Evolutionary conservation across 208 protist species (phyloP).

Genomic region (Chromosphaera perkinsii): DNA sequence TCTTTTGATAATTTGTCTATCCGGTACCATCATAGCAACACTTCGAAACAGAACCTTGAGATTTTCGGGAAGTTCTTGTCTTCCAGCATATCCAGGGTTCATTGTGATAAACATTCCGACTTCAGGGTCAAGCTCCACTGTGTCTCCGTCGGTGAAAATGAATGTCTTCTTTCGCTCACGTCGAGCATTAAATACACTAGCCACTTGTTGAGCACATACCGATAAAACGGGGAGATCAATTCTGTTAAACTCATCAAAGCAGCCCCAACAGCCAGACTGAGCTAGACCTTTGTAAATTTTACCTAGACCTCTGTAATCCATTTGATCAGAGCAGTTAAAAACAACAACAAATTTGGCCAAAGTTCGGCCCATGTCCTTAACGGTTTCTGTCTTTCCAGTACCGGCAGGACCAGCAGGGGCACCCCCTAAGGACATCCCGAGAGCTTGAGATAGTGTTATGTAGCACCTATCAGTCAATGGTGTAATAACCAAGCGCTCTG

Average conservation of each 20-base stretch:
- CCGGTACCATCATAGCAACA: constrained; percentile 80
- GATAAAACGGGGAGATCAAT: constrained; percentile 70
- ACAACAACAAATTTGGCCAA: constrained; percentile 76
- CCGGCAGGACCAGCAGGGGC: constrained; percentile 74
- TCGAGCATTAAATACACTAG: constrained; percentile 59
- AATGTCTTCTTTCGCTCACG: constrained; percentile 52
- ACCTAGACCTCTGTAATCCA: constrained; percentile 64
- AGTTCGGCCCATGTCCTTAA: constrained; percentile 76
- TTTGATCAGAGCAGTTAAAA: constrained; percentile 81
- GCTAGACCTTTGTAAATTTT: constrained; percentile 77
- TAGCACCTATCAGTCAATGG: constrained; percentile 68
- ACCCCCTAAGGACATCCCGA: constrained; percentile 72
- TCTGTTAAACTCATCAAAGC: too few relatives aligned
- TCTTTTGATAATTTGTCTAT: constrained; percentile 73
- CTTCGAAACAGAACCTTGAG: constrained; percentile 76
- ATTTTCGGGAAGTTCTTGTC: constrained; percentile 80
- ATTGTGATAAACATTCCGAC: constrained; percentile 77
- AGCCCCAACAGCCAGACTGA: constrained; percentile 73
- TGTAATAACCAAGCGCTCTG: too few relatives aligned
- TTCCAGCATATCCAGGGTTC: constrained; percentile 81
- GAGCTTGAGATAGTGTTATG: constrained; percentile 70
- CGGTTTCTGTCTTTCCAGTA: constrained; percentile 82
- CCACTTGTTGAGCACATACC: constrained; percentile 73
- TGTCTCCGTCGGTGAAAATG: constrained; percentile 66
- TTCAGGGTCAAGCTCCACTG: constrained; percentile 48